phyloP scores from a whole-genome alignment of 345 rosid species.

The Lumnitzera racemosa region DNA sequence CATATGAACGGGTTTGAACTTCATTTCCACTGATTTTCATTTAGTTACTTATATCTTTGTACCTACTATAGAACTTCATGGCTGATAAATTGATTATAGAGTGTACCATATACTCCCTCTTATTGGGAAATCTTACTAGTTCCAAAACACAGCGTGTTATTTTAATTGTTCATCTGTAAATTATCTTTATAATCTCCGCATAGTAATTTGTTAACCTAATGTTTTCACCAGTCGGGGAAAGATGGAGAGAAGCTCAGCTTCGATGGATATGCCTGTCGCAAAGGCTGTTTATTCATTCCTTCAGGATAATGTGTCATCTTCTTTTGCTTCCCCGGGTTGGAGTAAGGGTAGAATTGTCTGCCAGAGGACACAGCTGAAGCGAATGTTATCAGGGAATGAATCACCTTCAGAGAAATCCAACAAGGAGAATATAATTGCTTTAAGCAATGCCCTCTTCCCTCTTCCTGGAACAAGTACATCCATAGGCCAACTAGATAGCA shows the following conservation, averaged over 20 bases:
- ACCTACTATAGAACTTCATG: background rate
- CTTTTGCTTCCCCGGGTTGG: slow-evolving; percentile 72
- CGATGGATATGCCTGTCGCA: slow-evolving; percentile 44
- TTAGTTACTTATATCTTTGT: background rate
- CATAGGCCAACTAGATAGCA: slow-evolving; percentile 13
- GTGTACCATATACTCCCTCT: too few relatives aligned
- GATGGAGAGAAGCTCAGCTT: slow-evolving; percentile 54
- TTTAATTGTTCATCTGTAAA: background rate
- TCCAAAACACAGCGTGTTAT: too few relatives aligned
- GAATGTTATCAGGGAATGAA: slow-evolving; percentile 32
- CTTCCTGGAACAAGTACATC: slow-evolving; percentile 26
- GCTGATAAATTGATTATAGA: too few relatives aligned
- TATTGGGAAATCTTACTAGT: too few relatives aligned
- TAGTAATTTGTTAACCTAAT: slow-evolving; percentile 2
- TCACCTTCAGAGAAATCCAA: slow-evolving; percentile 39
- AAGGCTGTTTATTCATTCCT: slow-evolving; percentile 62
- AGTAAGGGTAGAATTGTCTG: slow-evolving; percentile 84
- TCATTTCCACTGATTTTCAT: background rate
- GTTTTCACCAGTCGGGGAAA: slow-evolving; percentile 53
- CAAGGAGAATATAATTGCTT: slow-evolving; percentile 26
- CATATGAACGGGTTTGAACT: background rate
- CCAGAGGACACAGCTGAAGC: slow-evolving; percentile 76
- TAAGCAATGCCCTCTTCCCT: slow-evolving; percentile 53
- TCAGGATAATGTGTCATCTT: slow-evolving; percentile 54
- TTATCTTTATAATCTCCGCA: slow-evolving; percentile 2